Conservation (phyloP, 768 basidiomycete species). For the Floccularia luteovirens region DNA sequence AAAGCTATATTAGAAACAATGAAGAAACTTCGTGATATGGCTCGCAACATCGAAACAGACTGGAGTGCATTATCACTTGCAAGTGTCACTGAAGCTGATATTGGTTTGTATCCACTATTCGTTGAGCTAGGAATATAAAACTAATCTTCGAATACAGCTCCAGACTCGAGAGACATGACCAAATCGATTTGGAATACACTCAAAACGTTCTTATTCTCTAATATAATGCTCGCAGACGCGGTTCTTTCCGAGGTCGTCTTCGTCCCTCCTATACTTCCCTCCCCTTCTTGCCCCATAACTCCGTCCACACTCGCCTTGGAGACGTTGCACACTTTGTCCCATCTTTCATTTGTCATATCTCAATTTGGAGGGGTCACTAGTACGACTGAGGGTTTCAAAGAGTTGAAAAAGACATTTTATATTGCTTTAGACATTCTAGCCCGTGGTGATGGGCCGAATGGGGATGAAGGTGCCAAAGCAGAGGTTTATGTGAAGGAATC, state of each 20-base stretch:
- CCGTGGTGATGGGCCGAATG: conserved; percentile 18
- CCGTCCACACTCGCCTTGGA: conserved; percentile 45
- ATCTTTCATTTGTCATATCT: conserved; percentile 70
- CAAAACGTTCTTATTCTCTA: conserved; percentile 72
- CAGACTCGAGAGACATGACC: conserved; percentile 33
- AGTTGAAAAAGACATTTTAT: conserved; percentile 72
- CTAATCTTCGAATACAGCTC: conserved; percentile 20
- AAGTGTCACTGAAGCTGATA: conserved; percentile 20
- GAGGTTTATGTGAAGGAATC: conserved; percentile 20
- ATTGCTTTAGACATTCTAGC: conserved; percentile 70
- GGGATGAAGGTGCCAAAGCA: conserved; percentile 12
- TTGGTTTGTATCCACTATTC: conserved; percentile 17
- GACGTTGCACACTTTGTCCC: conserved; percentile 50
- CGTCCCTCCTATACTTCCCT: conserved; percentile 29
- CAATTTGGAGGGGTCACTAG: conserved; percentile 72
- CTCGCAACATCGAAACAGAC: conserved; percentile 35
- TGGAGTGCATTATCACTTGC: conserved; percentile 38
- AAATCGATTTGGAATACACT: conserved; percentile 58
- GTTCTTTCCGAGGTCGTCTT: conserved; percentile 50
- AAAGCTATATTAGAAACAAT: conserved; percentile 20
- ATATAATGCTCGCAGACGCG: conserved; percentile 61
- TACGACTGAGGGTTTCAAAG: conserved; percentile 51
- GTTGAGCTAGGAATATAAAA: conserved; percentile 1
- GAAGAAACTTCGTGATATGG: conserved; percentile 22
- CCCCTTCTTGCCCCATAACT: conserved; percentile 11